phyloP scores from a whole-genome alignment of 495 filamentous ascomycete genomes.

The Tuber indicum region DNA sequence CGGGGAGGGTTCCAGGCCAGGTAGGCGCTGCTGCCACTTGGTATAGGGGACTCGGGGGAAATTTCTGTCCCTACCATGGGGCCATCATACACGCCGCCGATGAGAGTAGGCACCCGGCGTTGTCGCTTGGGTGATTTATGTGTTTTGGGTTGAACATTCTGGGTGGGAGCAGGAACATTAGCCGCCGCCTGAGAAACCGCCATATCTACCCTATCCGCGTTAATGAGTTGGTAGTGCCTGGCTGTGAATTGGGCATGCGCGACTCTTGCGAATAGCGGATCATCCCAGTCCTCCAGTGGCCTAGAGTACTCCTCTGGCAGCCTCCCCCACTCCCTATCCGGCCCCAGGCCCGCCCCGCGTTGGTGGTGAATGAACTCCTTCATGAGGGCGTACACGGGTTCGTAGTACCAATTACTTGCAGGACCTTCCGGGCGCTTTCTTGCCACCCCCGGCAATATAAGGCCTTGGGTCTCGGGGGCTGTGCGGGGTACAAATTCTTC shows the following conservation, averaged over 20 bases:
- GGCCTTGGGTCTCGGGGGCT: neutral
- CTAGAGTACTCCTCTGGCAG: neutral
- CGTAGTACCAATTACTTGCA: neutral
- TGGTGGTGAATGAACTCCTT: neutral
- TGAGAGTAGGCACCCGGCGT: neutral
- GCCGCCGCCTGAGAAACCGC: no score
- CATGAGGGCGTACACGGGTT: neutral
- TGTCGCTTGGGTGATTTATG: no score
- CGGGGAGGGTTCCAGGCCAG: no score
- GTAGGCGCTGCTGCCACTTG: no score
- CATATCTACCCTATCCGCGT: neutral
- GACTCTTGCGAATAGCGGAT: neutral
- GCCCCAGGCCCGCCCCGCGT: neutral
- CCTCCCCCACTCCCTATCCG: neutral
- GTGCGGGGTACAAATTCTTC: neutral
- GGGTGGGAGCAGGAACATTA: no score
- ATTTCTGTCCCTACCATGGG: neutral
- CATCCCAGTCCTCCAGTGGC: neutral
- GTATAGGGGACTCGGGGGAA: neutral
- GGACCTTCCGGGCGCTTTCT: neutral
- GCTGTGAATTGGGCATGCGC: neutral
- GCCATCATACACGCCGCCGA: neutral
- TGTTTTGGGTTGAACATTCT: no score
- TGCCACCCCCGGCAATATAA: neutral
- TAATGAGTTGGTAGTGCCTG: neutral